Conservation (phyloP, 441 rosid species). For the Erodium trifolium region DNA sequence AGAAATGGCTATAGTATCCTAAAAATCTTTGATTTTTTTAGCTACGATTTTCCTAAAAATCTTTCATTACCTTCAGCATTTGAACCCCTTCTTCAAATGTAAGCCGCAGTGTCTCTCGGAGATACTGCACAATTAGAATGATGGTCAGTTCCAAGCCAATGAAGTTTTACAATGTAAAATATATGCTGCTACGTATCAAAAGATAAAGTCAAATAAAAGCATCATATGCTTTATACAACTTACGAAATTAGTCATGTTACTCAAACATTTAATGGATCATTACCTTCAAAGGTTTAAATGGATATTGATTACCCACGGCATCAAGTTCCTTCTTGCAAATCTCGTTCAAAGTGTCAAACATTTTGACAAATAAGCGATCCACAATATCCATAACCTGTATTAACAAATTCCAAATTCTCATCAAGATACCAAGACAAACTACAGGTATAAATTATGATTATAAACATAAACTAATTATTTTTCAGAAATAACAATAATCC, state of each 20-base stretch:
- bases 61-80: conserved; percentile 63
- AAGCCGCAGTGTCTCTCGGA: conserved; percentile 52
- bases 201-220: not conserved
- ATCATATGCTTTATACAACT: not conserved
- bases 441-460: not conserved
- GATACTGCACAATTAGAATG: conserved; percentile 44
- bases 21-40: too few species aligned
- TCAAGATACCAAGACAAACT: not conserved
- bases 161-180: not conserved
- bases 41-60: too few species aligned
- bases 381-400: conserved; percentile 80
- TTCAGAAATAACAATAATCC: conserved; percentile 13
- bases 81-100: conserved; percentile 78
- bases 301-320: conserved; percentile 64
- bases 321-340: conserved; percentile 63
- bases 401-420: conserved; percentile 6
- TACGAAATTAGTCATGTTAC: too few species aligned
- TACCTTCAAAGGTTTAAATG: conserved; percentile 83
- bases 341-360: conserved; percentile 62
- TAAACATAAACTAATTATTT: not conserved
- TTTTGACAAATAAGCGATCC: conserved; percentile 54
- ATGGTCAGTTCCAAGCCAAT: not conserved
- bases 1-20: too few species aligned
- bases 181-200: not conserved
- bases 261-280: conserved; percentile 6